Evolutionary conservation across 345 rosid genomes (phyloP).

Genomic region (thale cress (Arabidopsis thaliana)): TAIR10.1 NC_003071.7:17365501-17366000

Average conservation of each 20-base stretch:
- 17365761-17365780: slow-evolving; percentile 65
- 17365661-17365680: too few species aligned
- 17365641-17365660: too few species aligned
- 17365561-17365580: too few species aligned
- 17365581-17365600: too few species aligned
- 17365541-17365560: too few species aligned
- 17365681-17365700: too few species aligned
- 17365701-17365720: slow-evolving; percentile 55
- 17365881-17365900: slow-evolving; percentile 75
- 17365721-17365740: slow-evolving; percentile 55
- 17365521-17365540: too few species aligned
- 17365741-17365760: slow-evolving; percentile 65
- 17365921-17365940: slow-evolving; percentile 65
- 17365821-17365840: slow-evolving; percentile 66
- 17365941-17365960: slow-evolving; percentile 63
- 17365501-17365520: too few species aligned
- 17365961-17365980: slow-evolving; percentile 63
- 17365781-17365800: slow-evolving; percentile 79
- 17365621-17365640: not conserved
- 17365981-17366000: slow-evolving; percentile 58
- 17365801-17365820: slow-evolving; percentile 86
- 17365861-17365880: slow-evolving; percentile 91
- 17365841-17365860: slow-evolving; percentile 76
- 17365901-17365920: slow-evolving; percentile 68
- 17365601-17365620: too few species aligned